Evolutionary conservation across 768 basidiomycete species (phyloP), one percentile per base, ranked within the genome.

Genomic region (Suillus lakei): DNA sequence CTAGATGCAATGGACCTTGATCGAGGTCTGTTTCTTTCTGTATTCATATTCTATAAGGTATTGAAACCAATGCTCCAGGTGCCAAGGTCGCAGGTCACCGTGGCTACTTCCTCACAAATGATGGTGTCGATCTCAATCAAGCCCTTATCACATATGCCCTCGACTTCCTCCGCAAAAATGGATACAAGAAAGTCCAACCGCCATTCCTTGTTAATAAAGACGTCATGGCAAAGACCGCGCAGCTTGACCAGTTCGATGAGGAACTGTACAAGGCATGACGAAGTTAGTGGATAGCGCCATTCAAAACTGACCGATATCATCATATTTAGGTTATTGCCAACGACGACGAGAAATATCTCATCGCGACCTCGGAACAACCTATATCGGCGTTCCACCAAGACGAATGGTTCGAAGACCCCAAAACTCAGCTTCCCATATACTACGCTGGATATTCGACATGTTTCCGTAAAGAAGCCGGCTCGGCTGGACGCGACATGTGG

Each of bases 151-250:
- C 90, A 58, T 98, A 99, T 72, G 96, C 95, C 5, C 89, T 99
- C 69, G 93, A 99, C 74, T 99, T 96, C 78, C 83, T 99, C 61
- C 86, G 95, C 41, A 85, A 84, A 61, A 85, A 84, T 34, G 89
- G 86, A 1, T 98, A 93, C 86, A 97, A 90, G 81, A 98, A 97
- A 80, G 87, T 99, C 59, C 95, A 96, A 76, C 93, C 96, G 4
- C 98, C 98, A 0, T 99, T 98, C 83, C 91, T 99, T 84, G 98
- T 99, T 91, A 95, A 95, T 84, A 96, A 95, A 78, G 93, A 96
- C 28, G 85, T 92, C 72, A 99, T 99, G 98, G 88, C 87, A 64
- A 97, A 98, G 82, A 99, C 98, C 0, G 98, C 98, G 2, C 98
- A 99, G 75, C 88, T 99, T 26, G 93, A 95, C 70, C 95, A 99